These are phyloP conservation scores for Leptosphaerulina australis DNA, from an alignment of 2,329 filamentous ascomycete species.

Conservation along the genomic window DNA sequence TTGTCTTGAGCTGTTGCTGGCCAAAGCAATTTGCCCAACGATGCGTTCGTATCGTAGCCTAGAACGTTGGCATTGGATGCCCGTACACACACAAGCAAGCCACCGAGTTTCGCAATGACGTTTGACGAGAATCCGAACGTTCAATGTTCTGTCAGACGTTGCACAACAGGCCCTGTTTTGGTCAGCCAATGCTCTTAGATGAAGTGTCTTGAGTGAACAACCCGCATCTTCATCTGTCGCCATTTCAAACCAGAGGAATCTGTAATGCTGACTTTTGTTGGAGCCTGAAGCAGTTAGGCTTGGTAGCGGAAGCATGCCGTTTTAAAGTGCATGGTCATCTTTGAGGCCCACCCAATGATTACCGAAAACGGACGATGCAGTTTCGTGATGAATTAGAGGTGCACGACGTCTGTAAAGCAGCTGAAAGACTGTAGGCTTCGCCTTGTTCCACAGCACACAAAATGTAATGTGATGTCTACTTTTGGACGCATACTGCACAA, in stretches of 20 bases:
- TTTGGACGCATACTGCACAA: conserved; percentile 11
- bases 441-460: conserved; percentile 11
- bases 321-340: conserved; percentile 6
- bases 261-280: background rate
- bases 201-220: conserved; percentile 1
- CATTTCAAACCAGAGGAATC: conserved; percentile 3
- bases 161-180: conserved; percentile 22
- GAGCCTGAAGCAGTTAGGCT: conserved; percentile 3
- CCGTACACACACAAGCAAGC: conserved; percentile 5
- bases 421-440: conserved; percentile 11
- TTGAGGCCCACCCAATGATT: conserved; percentile 2
- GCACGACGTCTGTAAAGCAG: conserved; percentile 14
- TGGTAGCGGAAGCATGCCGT: conserved; percentile 6
- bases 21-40: background rate
- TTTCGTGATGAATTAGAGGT: conserved; percentile 7
- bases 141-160: conserved; percentile 27
- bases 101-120: conserved; percentile 17
- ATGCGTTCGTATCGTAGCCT: background rate
- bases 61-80: background rate
- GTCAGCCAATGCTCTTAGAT: conserved; percentile 2
- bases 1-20: conserved; percentile 1
- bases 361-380: conserved; percentile 7
- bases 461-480: conserved; percentile 9
- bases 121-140: conserved; percentile 21
- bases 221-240: background rate